These are phyloP conservation scores for Marasmius sp. DNA, from an alignment of 1,284 basidiomycete genomes.

Conservation along the genomic window DNA sequence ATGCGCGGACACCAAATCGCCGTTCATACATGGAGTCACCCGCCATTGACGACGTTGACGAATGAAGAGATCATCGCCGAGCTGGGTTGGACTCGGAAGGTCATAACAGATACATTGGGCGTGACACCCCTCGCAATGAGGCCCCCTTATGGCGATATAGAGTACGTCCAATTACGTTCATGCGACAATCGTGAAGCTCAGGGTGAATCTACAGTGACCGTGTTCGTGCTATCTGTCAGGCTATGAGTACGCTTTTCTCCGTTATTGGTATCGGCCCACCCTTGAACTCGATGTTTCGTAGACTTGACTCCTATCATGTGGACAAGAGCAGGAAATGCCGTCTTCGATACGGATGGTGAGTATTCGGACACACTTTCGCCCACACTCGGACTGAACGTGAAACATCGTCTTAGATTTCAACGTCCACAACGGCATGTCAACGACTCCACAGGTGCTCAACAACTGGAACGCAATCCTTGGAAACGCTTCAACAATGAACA, in stretches of 20 bases:
- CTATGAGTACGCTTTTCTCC: conserved; percentile 44
- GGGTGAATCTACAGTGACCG: conserved; percentile 55
- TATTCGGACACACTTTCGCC: conserved; percentile 1
- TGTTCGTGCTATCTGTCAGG: conserved; percentile 73
- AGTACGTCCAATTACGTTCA: conserved; percentile 37
- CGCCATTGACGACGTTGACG: conserved; percentile 68
- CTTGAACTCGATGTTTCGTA: neutral
- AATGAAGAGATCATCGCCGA: conserved; percentile 89
- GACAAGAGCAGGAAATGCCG: conserved; percentile 59
- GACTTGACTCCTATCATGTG: conserved; percentile 64
- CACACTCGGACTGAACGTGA: conserved; percentile 10
- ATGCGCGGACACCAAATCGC: conserved; percentile 70
- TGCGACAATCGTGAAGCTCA: neutral
- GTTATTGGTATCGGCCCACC: neutral
- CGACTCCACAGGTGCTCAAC: conserved; percentile 54
- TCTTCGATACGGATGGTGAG: conserved; percentile 66
- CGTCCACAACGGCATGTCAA: conserved; percentile 64
- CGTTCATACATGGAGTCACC: conserved; percentile 72
- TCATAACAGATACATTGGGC: conserved; percentile 78
- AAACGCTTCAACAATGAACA: conserved; percentile 47
- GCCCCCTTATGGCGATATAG: conserved; percentile 59
- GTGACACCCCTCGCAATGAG: conserved; percentile 68
- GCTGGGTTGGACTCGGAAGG: conserved; percentile 84
- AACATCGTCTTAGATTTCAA: conserved; percentile 60
- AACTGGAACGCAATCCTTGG: conserved; percentile 67